phyloP scores from a whole-genome alignment of 805 yeast species.

The Metschnikowia matae region DNA sequence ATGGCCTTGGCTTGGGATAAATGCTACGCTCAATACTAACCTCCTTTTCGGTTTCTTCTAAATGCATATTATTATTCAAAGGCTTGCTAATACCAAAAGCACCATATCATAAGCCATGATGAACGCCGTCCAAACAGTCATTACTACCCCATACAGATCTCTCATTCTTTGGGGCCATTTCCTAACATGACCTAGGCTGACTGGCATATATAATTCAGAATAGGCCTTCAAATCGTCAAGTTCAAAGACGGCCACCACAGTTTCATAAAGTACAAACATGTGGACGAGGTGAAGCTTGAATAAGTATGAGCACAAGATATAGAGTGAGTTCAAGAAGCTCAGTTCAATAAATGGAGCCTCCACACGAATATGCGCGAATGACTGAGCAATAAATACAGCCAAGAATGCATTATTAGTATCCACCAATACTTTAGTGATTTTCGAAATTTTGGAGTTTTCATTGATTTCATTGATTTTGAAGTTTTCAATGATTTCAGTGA shows the following conservation, averaged over 20 bases:
- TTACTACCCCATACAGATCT: background rate
- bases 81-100: background rate
- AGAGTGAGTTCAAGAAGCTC: slow-evolving; percentile 10
- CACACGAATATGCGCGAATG: slow-evolving; percentile 27
- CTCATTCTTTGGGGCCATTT: background rate
- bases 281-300: slow-evolving; percentile 33
- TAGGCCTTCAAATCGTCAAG: slow-evolving; percentile 9
- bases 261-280: slow-evolving; percentile 30
- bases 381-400: slow-evolving; percentile 33
- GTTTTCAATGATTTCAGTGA: background rate
- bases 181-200: background rate
- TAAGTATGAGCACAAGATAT: slow-evolving; percentile 21
- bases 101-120: background rate
- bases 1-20: slow-evolving; percentile 3
- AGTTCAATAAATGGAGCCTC: slow-evolving; percentile 17
- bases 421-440: slow-evolving; percentile 10
- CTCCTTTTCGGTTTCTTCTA: background rate
- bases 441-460: background rate
- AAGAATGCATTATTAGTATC: slow-evolving; percentile 33
- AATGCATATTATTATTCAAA: background rate
- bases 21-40: slow-evolving; percentile 4
- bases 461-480: too few species aligned
- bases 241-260: slow-evolving; percentile 14
- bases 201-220: slow-evolving; percentile 13
- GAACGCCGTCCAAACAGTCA: background rate